These are phyloP conservation scores for Solanum sejunctum DNA, from an alignment of 257 asterid genomes.

Conservation along the genomic window DNA sequence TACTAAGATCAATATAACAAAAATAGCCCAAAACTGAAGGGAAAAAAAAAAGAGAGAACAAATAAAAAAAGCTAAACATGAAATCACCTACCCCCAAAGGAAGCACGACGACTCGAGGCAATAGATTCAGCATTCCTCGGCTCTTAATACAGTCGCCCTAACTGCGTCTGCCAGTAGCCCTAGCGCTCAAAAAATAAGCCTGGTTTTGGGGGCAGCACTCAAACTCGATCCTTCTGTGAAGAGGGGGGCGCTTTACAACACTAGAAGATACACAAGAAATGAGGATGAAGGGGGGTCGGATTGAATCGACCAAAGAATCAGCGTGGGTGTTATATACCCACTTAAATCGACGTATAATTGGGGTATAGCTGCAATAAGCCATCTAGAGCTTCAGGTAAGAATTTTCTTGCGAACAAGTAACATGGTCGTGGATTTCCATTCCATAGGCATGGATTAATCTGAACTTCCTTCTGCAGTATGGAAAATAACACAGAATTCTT, in stretches of 20 bases:
- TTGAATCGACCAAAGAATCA: constrained; percentile 52
- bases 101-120: constrained; percentile 17
- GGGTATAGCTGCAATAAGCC: constrained; percentile 50
- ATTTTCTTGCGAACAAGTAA: constrained; percentile 82
- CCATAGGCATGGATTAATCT: constrained; percentile 73
- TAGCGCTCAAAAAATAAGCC: constrained; percentile 11
- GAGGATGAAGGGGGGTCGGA: constrained; percentile 27
- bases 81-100: constrained; percentile 20
- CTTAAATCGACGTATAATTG: constrained; percentile 66
- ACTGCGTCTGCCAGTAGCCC: constrained; percentile 10
- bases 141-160: constrained; percentile 6
- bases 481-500: not conserved
- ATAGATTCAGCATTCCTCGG: constrained; percentile 8
- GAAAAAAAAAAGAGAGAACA: not conserved
- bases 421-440: constrained; percentile 73
- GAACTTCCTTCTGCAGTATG: constrained; percentile 46
- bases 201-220: constrained; percentile 10
- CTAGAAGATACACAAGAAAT: constrained; percentile 23
- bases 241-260: constrained; percentile 23
- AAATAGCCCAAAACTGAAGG: constrained; percentile 27
- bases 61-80: constrained; percentile 16
- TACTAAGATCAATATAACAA: constrained; percentile 15
- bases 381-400: constrained; percentile 71
- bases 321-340: constrained; percentile 11
- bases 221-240: constrained; percentile 1